Evolutionary conservation across 2,329 filamentous ascomycete genomes (phyloP).

Genomic region (Aurifilum marmelostoma): DNA sequence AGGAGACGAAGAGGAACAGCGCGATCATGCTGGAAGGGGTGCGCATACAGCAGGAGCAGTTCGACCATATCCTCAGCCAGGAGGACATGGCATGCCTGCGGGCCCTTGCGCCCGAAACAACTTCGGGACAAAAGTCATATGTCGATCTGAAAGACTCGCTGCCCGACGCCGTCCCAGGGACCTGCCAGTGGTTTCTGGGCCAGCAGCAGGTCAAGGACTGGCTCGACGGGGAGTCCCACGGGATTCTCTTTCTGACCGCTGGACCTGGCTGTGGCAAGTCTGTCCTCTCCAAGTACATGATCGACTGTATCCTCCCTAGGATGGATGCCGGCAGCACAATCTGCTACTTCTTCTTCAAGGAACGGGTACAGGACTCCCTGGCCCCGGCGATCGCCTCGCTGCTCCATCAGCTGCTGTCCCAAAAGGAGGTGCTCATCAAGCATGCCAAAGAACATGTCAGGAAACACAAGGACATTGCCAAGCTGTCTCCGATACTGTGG

Average conservation of each 20-base stretch:
- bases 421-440: conserved; percentile 1
- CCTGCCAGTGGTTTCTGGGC: conserved; percentile 3
- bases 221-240: neutral
- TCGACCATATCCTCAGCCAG: neutral
- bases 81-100: neutral
- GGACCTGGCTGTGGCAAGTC: neutral
- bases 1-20: neutral
- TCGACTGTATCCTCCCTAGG: neutral
- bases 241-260: neutral
- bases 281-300: neutral
- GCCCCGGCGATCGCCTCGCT: neutral
- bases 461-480: conserved; percentile 5
- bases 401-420: conserved; percentile 5
- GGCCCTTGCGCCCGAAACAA: neutral
- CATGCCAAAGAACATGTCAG: neutral
- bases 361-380: conserved; percentile 6
- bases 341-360: conserved; percentile 9
- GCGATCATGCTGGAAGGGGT: neutral
- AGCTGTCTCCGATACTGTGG: neutral
- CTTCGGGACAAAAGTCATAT: neutral
- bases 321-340: neutral
- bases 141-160: conserved; percentile 1
- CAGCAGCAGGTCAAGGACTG: neutral
- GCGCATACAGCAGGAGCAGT: neutral
- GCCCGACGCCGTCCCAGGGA: conserved; percentile 2